Evolutionary conservation across 768 basidiomycete species (phyloP).

Genomic region (Boletales sp.): DNA sequence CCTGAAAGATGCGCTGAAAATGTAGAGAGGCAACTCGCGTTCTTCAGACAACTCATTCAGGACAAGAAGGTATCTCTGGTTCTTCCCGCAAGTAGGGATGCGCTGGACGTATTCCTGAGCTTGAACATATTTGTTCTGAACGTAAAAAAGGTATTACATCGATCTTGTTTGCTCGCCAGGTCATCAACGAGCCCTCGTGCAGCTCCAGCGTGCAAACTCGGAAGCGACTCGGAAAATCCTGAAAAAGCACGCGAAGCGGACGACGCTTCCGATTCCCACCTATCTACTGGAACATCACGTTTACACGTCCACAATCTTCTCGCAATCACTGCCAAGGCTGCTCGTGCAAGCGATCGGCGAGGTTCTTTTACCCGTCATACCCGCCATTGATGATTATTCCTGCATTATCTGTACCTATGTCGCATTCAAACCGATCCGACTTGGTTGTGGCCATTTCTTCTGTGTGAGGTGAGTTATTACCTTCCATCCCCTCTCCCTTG

Average conservation of each 20-base stretch:
- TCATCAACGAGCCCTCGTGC: constrained; percentile 19
- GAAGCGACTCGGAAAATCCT: constrained; percentile 92
- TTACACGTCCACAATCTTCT: constrained; percentile 18
- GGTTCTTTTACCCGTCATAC: constrained; percentile 76
- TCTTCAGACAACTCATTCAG: constrained; percentile 59
- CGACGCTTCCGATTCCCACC: constrained; percentile 65
- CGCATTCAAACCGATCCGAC: constrained; percentile 88
- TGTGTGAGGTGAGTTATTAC: constrained; percentile 51
- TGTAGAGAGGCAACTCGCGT: constrained; percentile 58
- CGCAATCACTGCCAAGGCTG: constrained; percentile 51
- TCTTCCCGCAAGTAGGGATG: constrained; percentile 51
- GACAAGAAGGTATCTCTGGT: constrained; percentile 50
- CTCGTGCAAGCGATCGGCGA: constrained; percentile 83
- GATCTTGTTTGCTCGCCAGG: not conserved
- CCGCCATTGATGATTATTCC: constrained; percentile 77
- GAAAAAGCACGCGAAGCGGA: constrained; percentile 92
- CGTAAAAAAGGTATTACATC: constrained; percentile 60
- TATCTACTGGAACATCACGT: constrained; percentile 18
- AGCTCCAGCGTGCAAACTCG: constrained; percentile 78
- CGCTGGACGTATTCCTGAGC: constrained; percentile 66
- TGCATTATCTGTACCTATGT: constrained; percentile 88
- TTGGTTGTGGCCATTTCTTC: constrained; percentile 77
- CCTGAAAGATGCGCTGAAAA: constrained; percentile 72
- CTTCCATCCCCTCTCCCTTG: not conserved
- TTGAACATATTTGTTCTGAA: constrained; percentile 79